Evolutionary conservation across 129 eudicot species (phyloP), one percentile per base, ranked within the genome.

Genomic region (Artemisia tridentata): DNA sequence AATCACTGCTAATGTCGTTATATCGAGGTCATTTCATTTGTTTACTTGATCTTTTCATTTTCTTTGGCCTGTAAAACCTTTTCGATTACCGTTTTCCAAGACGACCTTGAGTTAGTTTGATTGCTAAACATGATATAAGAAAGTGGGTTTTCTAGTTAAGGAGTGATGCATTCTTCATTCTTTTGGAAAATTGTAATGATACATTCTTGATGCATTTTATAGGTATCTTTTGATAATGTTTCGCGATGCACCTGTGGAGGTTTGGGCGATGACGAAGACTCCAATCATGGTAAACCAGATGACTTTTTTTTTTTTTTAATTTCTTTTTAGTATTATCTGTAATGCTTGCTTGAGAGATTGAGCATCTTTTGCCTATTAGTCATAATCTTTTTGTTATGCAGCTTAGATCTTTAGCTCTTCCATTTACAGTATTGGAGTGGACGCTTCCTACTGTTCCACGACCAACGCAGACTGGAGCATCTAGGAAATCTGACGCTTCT

Each of bases 181-280:
- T 63, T 53, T 41, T 72, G 62, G 71, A 21, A 69, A 50, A 29
- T 75, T 73, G 71, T 54, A 15, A 11, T 47, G 72, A 46, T 21
- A 29, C 9, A 29, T 27, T 43, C 29, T 64, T 67, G 53, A 66
- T 75, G 73, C 41, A 46, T 58, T 43, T 56, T 84, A 75, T 82
- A 93, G 99, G 83, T 93, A 93, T 78, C 86, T 93, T 55, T 76
- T 93, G 63, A 90, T 93, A 53, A 65, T 93, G 78, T 93, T 93
- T 72, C 93, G 97, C 7, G 99, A 93, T 86, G 96, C 99, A 20
- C 99, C 99, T 72, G 96, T 93, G 21, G 99, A 93, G 82, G 99
- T 93, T 59, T 93, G 99, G 99, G 97, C 96, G 43, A 93, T 93
- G 99, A 93, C 99, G 18, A 93, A 93, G 88, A 87, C 88, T 59